These are phyloP conservation scores for Rosa rugosa DNA, from an alignment of 306 rosid species.

Conservation along the genomic window DNA sequence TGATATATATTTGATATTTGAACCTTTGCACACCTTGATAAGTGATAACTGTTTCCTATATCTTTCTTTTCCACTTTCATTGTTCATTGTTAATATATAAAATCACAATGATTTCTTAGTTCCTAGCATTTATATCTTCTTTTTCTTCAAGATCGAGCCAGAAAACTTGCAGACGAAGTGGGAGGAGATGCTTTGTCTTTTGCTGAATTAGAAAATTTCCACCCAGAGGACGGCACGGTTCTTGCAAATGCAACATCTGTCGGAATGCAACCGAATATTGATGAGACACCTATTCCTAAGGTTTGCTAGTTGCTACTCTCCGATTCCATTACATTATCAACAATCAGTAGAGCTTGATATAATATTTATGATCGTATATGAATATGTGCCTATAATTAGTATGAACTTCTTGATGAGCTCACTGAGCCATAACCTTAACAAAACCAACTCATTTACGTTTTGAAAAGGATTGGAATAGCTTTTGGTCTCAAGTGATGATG, in stretches of 20 bases:
- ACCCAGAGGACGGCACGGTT: slow-evolving; percentile 84
- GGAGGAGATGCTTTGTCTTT: slow-evolving; percentile 83
- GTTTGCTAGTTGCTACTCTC: slow-evolving; percentile 34
- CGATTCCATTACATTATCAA: slow-evolving; percentile 12
- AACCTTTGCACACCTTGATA: neutral
- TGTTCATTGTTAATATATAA: neutral
- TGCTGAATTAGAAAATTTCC: slow-evolving; percentile 64
- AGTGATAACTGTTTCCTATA: neutral
- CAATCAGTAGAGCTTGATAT: slow-evolving; percentile 4
- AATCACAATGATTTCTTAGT: neutral
- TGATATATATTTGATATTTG: neutral
- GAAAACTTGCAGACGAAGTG: slow-evolving; percentile 67
- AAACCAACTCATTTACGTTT: neutral
- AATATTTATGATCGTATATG: slow-evolving; percentile 2
- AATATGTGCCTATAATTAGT: neutral
- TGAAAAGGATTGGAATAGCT: no score
- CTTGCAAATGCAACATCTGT: slow-evolving; percentile 87
- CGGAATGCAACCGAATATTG: slow-evolving; percentile 89
- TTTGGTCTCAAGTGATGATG: neutral
- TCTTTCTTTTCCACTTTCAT: neutral
- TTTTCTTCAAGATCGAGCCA: slow-evolving; percentile 66
- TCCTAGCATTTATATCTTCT: neutral
- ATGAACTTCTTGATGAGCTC: neutral
- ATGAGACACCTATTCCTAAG: slow-evolving; percentile 82
- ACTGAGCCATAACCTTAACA: neutral